phyloP scores from a whole-genome alignment of 139 green algal species.

The Monoraphidium neglectum region DNA sequence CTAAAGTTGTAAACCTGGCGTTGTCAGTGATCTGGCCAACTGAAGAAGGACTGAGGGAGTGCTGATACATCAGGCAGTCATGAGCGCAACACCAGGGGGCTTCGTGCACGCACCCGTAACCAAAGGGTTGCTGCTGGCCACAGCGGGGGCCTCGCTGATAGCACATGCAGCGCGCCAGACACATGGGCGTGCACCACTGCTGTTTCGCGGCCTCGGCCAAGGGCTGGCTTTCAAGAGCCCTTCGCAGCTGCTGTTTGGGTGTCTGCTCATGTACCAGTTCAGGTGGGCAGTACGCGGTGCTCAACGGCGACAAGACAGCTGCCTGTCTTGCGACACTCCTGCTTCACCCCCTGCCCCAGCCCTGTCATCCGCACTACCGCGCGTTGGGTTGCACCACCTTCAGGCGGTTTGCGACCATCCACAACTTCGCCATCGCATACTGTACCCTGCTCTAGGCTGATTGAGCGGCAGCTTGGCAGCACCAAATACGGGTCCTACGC shows the following conservation, averaged over 20 bases:
- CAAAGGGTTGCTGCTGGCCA: constrained; percentile 57
- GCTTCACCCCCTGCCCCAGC: no score
- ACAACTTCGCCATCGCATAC: no score
- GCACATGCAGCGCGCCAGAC: constrained; percentile 37
- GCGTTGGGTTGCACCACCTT: no score
- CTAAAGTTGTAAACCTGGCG: no score
- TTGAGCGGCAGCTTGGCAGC: no score
- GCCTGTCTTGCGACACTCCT: neutral
- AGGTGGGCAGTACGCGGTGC: neutral
- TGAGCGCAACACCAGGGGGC: constrained; percentile 23
- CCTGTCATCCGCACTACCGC: no score
- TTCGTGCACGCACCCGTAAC: constrained; percentile 50
- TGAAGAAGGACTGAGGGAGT: no score
- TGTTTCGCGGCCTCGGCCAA: constrained; percentile 17
- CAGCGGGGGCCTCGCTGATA: constrained; percentile 38
- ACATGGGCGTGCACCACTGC: constrained; percentile 19
- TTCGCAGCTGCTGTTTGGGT: constrained; percentile 58
- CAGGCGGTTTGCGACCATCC: no score
- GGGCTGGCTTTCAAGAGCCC: constrained; percentile 48
- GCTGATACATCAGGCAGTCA: no score
- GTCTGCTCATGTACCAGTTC: constrained; percentile 39
- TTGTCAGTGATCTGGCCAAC: no score
- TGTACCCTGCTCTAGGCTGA: no score
- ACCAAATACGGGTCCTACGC: neutral
- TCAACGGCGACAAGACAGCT: neutral